phyloP scores from a whole-genome alignment of 78 protist species.

The Protostelium mycophagum region DNA sequence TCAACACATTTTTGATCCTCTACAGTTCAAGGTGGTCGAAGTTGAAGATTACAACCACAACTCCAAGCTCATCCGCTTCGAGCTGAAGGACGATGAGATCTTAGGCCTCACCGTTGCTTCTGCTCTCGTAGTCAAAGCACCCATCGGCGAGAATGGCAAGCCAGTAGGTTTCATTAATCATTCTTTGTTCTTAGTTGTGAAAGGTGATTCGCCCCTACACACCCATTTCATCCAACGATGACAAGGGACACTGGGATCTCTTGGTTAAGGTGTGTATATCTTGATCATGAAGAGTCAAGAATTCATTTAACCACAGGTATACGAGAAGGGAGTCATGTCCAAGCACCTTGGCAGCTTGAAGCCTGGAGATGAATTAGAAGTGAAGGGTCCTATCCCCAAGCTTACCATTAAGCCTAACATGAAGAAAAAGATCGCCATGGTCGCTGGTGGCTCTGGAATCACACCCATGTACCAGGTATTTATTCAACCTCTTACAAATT shows the following conservation, averaged over 20 bases:
- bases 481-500: too few species aligned
- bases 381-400: slow-evolving; percentile 68
- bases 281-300: not conserved
- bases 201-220: slow-evolving; percentile 74
- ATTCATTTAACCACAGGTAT: not conserved
- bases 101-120: not conserved
- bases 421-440: slow-evolving; percentile 54
- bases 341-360: slow-evolving; percentile 30
- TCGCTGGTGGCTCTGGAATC: slow-evolving; percentile 86
- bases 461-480: slow-evolving; percentile 84
- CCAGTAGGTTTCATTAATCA: not conserved
- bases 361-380: slow-evolving; percentile 56
- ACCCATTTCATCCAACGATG: slow-evolving; percentile 55
- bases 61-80: not conserved
- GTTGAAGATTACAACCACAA: not conserved
- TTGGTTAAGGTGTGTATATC: slow-evolving; percentile 36
- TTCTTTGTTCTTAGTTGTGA: not conserved
- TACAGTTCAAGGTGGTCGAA: not conserved
- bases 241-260: slow-evolving; percentile 69
- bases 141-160: not conserved
- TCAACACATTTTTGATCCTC: not conserved
- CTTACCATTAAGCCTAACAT: slow-evolving; percentile 28
- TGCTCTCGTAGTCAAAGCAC: not conserved
- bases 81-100: not conserved
- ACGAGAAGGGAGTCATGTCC: slow-evolving; percentile 53